Evolutionary conservation across 306 rosid species (phyloP).

Genomic region (Cyclanthera cordifolia): DNA sequence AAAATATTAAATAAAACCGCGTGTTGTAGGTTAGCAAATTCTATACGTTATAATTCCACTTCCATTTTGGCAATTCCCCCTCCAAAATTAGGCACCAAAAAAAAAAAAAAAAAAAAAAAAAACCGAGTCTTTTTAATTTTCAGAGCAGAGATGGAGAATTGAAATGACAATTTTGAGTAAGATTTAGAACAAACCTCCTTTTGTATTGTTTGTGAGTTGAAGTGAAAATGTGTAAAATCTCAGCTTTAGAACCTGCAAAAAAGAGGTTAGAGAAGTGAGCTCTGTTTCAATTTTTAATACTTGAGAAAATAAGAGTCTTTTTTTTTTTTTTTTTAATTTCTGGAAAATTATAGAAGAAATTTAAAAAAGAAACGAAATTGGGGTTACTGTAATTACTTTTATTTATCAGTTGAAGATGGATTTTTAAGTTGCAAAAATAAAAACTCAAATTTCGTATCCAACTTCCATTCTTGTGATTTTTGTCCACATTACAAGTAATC

Average conservation of each 20-base stretch:
- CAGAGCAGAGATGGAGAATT: background rate
- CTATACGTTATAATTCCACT: conserved; percentile 1
- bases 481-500: background rate
- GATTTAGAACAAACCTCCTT: conserved; percentile 15
- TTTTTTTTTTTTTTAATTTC: background rate
- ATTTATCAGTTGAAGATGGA: background rate
- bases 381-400: conserved; percentile 1
- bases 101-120: background rate
- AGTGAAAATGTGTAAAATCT: conserved; percentile 13
- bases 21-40: conserved; percentile 31
- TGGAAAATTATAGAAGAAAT: background rate
- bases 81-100: too few relatives aligned
- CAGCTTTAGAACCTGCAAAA: background rate
- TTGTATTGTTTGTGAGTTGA: background rate
- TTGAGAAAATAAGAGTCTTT: background rate
- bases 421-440: background rate
- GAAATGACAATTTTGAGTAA: too few relatives aligned
- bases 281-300: conserved; percentile 2
- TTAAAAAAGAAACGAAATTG: background rate
- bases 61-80: background rate
- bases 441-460: background rate
- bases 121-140: background rate
- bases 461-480: background rate
- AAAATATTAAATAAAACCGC: conserved; percentile 18
- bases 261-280: conserved; percentile 1